Conservation (phyloP, 1,284 basidiomycete genomes). For the Cerioporus squamosus region DNA sequence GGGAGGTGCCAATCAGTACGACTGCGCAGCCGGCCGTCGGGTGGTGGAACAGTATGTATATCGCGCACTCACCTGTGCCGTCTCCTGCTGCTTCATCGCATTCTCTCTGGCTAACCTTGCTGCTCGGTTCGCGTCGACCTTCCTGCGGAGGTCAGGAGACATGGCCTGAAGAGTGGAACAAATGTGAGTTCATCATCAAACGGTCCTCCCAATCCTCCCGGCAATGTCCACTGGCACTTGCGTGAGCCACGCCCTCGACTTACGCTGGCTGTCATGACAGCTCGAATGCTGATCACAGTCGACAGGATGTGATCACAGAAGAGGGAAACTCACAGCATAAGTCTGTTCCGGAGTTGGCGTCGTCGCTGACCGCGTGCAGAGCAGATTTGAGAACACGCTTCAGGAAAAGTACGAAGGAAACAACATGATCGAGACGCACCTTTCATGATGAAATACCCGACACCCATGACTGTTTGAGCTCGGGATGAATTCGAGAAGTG, state of each 20-base stretch:
- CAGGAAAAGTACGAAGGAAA: background rate
- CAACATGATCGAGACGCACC: slow-evolving; percentile 43
- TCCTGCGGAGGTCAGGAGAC: slow-evolving; percentile 68
- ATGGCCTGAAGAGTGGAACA: slow-evolving; percentile 48
- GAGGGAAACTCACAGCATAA: slow-evolving; percentile 48
- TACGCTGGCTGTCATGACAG: background rate
- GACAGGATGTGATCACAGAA: background rate
- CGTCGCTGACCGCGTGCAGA: slow-evolving; percentile 47
- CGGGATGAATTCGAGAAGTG: background rate
- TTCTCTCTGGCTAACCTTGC: slow-evolving; percentile 60
- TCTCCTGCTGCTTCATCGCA: slow-evolving; percentile 54
- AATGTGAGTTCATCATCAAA: background rate
- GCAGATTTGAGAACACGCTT: background rate
- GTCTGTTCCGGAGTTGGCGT: slow-evolving; percentile 61
- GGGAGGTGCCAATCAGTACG: background rate
- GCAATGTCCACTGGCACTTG: background rate
- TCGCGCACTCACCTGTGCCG: slow-evolving; percentile 53
- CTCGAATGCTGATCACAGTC: background rate
- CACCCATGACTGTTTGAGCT: slow-evolving; percentile 51
- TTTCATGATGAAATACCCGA: slow-evolving; percentile 69
- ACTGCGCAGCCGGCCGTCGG: slow-evolving; percentile 12
- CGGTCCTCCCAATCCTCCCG: too few relatives aligned
- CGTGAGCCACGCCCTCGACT: background rate
- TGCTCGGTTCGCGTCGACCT: slow-evolving; percentile 66
- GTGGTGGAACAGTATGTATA: background rate